phyloP scores from a whole-genome alignment of 2,329 filamentous ascomycete species.

The Aspergillus eucalypticola region DNA sequence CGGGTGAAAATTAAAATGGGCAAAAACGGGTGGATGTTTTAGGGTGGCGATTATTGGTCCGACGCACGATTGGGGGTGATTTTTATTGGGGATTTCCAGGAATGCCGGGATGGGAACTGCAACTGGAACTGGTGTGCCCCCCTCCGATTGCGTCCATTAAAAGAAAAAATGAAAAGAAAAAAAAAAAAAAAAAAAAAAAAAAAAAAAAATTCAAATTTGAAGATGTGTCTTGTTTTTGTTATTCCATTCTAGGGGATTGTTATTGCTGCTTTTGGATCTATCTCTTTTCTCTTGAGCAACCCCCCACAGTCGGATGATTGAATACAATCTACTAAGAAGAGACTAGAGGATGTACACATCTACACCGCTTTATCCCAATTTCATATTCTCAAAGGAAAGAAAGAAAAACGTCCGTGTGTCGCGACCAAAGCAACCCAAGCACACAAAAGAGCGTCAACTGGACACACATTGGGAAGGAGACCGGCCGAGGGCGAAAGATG shows the following conservation, averaged over 20 bases:
- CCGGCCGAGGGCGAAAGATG: constrained; percentile 2
- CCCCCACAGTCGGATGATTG: not conserved
- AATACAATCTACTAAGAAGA: not conserved
- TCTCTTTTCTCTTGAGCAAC: not conserved
- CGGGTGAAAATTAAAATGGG: constrained; percentile 17
- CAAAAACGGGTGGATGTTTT: constrained; percentile 24
- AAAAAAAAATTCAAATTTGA: constrained; percentile 10
- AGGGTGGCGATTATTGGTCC: constrained; percentile 27
- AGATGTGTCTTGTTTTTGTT: constrained; percentile 4
- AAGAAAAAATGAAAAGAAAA: not conserved
- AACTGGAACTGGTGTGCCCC: not conserved
- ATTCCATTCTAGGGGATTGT: constrained; percentile 1
- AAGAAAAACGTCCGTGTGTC: constrained; percentile 1
- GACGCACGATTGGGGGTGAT: constrained; percentile 5
- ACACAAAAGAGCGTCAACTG: not conserved
- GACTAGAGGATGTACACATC: constrained; percentile 3
- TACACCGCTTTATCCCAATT: not conserved
- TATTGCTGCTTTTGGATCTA: not conserved
- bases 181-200: not conserved
- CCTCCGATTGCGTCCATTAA: not conserved
- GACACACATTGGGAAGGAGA: not conserved
- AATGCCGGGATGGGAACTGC: constrained; percentile 6
- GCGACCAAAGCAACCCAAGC: not conserved
- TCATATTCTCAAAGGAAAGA: not conserved
- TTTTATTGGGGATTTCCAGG: constrained; percentile 6